These are phyloP conservation scores for Ettlia oleoabundans DNA, from an alignment of 139 green algal genomes.

Conservation along the genomic window DNA sequence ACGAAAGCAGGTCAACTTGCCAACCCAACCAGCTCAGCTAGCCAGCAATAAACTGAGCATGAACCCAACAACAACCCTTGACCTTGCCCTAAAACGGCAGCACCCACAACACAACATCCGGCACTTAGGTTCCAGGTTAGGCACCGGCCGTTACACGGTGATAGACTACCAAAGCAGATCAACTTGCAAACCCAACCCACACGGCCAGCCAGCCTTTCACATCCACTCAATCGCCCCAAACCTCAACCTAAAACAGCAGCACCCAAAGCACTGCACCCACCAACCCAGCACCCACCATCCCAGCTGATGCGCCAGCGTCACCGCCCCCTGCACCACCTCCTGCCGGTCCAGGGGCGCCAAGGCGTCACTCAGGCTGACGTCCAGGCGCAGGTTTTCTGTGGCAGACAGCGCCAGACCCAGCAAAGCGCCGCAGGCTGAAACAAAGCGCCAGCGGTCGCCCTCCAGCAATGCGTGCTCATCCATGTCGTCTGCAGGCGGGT, in stretches of 20 bases:
- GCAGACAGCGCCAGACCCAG: conserved; percentile 20
- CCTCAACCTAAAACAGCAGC: background rate
- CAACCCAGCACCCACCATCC: background rate
- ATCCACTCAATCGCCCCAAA: background rate
- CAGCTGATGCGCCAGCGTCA: conserved; percentile 28
- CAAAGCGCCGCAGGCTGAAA: conserved; percentile 2
- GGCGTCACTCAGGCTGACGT: conserved; percentile 14
- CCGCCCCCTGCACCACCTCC: conserved; percentile 22
- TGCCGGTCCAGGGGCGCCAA: conserved; percentile 18
- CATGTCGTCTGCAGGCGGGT: too few relatives aligned
- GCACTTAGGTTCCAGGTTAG: too few relatives aligned
- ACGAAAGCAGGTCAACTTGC: too few relatives aligned
- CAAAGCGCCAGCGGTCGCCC: conserved; percentile 17
- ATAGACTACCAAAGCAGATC: too few relatives aligned
- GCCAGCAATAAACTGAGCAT: too few relatives aligned
- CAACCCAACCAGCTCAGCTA: too few relatives aligned
- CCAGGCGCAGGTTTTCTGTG: conserved; percentile 19
- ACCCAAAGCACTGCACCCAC: background rate
- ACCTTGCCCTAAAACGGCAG: background rate
- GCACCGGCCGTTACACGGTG: too few relatives aligned
- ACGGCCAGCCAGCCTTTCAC: too few relatives aligned
- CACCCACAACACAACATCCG: too few relatives aligned
- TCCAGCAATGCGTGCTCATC: conserved; percentile 21
- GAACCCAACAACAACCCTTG: background rate
- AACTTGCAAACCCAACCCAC: too few relatives aligned